Base-by-base conservation (phyloP, 1,139 yeast species). In the Starmera stellimalicola region DNA sequence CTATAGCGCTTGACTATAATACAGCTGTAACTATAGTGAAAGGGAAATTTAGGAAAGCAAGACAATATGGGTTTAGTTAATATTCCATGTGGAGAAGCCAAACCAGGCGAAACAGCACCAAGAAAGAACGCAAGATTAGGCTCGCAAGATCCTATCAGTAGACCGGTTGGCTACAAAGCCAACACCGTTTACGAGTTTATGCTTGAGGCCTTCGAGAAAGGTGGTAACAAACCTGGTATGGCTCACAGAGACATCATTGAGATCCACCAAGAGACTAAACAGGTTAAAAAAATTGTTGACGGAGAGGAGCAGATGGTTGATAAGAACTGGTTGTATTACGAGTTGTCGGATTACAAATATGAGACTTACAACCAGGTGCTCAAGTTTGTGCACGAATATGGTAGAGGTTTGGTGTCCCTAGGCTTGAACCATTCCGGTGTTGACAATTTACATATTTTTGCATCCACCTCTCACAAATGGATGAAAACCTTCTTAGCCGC, bases 91-190 rank as follows among this genome's bases (percentile, higher is more conserved):
- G 94, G 94, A 26, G 79, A 80, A 38, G 88, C 91, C 27, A 73
- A 72, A 50, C 71, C 73, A 9, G 93, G 94, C 40, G 96, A 88
- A 62, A 82, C 95, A 19, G 94, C 95, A 4, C 94, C 94, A 43
- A 76, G 94, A 62, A 77, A 95, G 63, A 81, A 74, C 52, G 64
- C 68, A 38, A 62, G 71, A 36, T 76, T 74, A 37, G 74, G 73
- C 45, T 71, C 71, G 31, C 24, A 33, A 6, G 80, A 62, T 5
- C 55, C 68, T 1, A 50, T 77, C 12, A 55, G 54, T n/a, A 70
- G 74, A 52, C 93, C 93, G 3, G 34, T 46, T 4, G 78, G 70
- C 38, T 69, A 72, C 40, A 71, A 70, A 38, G 74, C 81, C 38
- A 62, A 65, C 38, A 84, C 93, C 7, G 64, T 87, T 29, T 80